These are phyloP conservation scores for Saccharomycopsis javanensis DNA, from an alignment of 805 yeast genomes.

Conservation along the genomic window DNA sequence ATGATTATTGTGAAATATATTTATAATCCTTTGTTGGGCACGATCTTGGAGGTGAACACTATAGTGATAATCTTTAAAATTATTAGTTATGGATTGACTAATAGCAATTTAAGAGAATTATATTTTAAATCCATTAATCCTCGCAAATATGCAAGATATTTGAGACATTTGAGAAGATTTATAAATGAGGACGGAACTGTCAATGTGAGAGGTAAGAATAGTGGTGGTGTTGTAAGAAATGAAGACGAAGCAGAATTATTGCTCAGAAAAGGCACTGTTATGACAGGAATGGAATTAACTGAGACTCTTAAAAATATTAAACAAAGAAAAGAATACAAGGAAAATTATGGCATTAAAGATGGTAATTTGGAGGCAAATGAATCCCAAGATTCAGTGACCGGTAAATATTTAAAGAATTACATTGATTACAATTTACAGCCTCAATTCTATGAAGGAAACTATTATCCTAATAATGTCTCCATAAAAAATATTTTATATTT, in stretches of 20 bases:
- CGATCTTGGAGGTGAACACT: constrained; percentile 32
- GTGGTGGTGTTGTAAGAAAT: constrained; percentile 1
- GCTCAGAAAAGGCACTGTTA: constrained; percentile 1
- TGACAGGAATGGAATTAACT: constrained; percentile 17
- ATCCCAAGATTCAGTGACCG: not conserved
- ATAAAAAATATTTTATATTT: constrained; percentile 29
- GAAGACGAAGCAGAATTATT: constrained; percentile 11
- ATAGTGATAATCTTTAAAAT: constrained; percentile 33
- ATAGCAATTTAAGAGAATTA: constrained; percentile 34
- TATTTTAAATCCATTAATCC: constrained; percentile 20
- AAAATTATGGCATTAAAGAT: not conserved
- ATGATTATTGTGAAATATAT: constrained; percentile 27
- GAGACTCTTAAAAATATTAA: constrained; percentile 12
- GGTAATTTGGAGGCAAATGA: not conserved
- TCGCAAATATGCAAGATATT: constrained; percentile 12
- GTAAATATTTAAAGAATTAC: constrained; percentile 7
- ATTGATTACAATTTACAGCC: constrained; percentile 25
- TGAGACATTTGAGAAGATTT: constrained; percentile 6
- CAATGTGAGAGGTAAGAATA: constrained; percentile 2
- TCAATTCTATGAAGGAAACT: constrained; percentile 24
- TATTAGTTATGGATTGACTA: constrained; percentile 34
- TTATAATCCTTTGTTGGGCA: constrained; percentile 35
- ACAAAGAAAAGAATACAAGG: constrained; percentile 4
- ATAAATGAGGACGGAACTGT: constrained; percentile 16
- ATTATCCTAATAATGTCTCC: constrained; percentile 34